Evolutionary conservation across 2,329 filamentous ascomycete species (phyloP).

Genomic region (Fusarium heterosporum): DNA sequence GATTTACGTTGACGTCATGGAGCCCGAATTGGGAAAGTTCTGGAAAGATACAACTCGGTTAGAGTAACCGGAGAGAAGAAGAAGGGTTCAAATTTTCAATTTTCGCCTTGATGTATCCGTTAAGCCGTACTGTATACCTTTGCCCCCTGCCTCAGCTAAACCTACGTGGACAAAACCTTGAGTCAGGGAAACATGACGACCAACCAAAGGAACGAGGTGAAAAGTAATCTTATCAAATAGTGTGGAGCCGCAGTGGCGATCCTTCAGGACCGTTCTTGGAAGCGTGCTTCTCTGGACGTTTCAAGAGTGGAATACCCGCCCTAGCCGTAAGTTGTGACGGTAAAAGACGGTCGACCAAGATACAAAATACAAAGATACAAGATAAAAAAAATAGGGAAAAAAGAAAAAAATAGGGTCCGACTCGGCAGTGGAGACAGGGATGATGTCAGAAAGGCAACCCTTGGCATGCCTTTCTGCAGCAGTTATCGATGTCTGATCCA

Average conservation of each 20-base stretch:
- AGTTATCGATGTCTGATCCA: slow-evolving; percentile 17
- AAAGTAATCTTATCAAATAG: slow-evolving; percentile 34
- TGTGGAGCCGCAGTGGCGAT: slow-evolving; percentile 39
- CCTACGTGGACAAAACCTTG: slow-evolving; percentile 34
- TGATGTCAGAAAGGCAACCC: slow-evolving; percentile 39
- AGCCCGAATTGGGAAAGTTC: slow-evolving; percentile 22
- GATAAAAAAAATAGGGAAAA: background rate
- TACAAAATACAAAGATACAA: background rate
- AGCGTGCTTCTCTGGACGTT: slow-evolving; percentile 3
- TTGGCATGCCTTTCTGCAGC: slow-evolving; percentile 14
- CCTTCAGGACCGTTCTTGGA: background rate
- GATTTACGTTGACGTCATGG: slow-evolving; percentile 33
- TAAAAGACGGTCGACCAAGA: slow-evolving; percentile 26
- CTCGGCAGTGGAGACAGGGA: slow-evolving; percentile 32
- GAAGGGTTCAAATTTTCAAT: slow-evolving; percentile 23
- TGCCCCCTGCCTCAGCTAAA: slow-evolving; percentile 17
- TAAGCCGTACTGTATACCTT: slow-evolving; percentile 2
- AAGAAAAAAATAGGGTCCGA: slow-evolving; percentile 13
- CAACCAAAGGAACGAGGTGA: slow-evolving; percentile 23
- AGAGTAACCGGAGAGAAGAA: background rate
- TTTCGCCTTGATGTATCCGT: slow-evolving; percentile 23
- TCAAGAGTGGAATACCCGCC: slow-evolving; percentile 24
- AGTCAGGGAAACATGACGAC: slow-evolving; percentile 29
- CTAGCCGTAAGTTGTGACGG: slow-evolving; percentile 38
- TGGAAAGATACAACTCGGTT: slow-evolving; percentile 14